Base-by-base conservation (phyloP, 768 basidiomycete species). In the Boletus barrowsii region DNA sequence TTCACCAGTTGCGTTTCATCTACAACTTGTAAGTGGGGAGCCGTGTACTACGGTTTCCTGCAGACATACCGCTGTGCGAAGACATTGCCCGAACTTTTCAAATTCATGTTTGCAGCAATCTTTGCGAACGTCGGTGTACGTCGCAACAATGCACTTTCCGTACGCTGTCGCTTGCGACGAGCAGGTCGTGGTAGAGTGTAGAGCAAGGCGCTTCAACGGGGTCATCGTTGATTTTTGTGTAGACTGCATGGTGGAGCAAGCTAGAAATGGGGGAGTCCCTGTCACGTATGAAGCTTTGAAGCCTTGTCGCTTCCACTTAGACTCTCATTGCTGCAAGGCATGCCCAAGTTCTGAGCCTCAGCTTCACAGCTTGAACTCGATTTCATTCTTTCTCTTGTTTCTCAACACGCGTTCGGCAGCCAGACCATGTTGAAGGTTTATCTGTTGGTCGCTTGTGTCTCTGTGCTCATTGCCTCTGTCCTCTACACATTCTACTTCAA, bases 401-500 rank as follows among this genome's bases (percentile, higher is more conserved):
- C 37, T 49, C 52, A 35, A 30, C 36, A 24, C 37, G 9, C 33
- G 17, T 36, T 17, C 29, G 20, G 37, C 11, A 18, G 7, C 45
- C 29, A 24, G 42, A 49, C 51, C 56, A 87, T 88, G 83, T 72
- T 90, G 47, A 76, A 79, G 71, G 68, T 68, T 41, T 74, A 82
- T 48, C 79, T 93, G 24, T 75, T 91, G 57, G 75, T 86, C 55
- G 76, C 83, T 47, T 87, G 84, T 68, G 69, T 87, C 48, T 80
- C 78, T 63, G 81, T 79, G 26, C 69, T 78, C 57, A 46, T 81
- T 35, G 79, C 77, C 15, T 73, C 86, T 8, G 71, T 90, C 52
- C 74, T 91, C 56, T 90, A 91, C 72, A 79, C 91, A 58, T 95
- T 97, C 79, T 97, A 89, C 74, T 92, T 89, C 83, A 95, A 93